Conservation (phyloP, 2,329 filamentous ascomycete genomes). For the Pseudomassariella vexata region DNA sequence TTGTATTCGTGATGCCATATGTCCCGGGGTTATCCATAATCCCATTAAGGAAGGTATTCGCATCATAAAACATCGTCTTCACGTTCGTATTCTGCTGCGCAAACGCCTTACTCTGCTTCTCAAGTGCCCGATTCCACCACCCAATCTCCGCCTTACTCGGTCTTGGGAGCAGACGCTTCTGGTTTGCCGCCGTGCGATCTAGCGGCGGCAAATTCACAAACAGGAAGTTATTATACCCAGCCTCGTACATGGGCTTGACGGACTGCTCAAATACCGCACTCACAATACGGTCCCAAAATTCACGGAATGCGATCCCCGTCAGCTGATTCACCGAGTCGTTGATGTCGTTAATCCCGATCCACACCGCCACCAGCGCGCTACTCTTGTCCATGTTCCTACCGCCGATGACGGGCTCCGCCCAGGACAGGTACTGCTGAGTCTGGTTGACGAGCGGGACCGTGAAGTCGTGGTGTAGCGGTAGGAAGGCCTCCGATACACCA, state of each 20-base stretch:
- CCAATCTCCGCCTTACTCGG: constrained; percentile 40
- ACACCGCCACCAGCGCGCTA: constrained; percentile 38
- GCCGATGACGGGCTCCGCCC: constrained; percentile 34
- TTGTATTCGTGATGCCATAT: constrained; percentile 23
- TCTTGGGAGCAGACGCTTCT: constrained; percentile 22
- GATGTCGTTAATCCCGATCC: constrained; percentile 54
- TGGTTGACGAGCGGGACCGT: constrained; percentile 42
- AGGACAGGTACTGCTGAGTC: constrained; percentile 37
- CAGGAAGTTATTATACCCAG: constrained; percentile 43
- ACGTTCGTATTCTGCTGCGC: constrained; percentile 11
- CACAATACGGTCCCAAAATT: constrained; percentile 37
- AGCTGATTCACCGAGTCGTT: constrained; percentile 37
- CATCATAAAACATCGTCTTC: constrained; percentile 22
- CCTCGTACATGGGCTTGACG: constrained; percentile 36
- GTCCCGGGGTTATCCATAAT: constrained; percentile 20
- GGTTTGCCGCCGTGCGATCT: constrained; percentile 35
- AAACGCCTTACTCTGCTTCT: constrained; percentile 27
- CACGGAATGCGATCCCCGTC: constrained; percentile 32
- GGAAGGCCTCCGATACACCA: constrained; percentile 36
- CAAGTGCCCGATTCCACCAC: constrained; percentile 36
- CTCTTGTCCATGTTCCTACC: constrained; percentile 2
- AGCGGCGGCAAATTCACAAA: constrained; percentile 47
- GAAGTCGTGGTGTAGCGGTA: constrained; percentile 43
- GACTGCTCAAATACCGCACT: constrained; percentile 31
- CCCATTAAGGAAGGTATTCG: constrained; percentile 23